phyloP scores from a whole-genome alignment of 805 yeast genomes.

The Candida michaelii region DNA sequence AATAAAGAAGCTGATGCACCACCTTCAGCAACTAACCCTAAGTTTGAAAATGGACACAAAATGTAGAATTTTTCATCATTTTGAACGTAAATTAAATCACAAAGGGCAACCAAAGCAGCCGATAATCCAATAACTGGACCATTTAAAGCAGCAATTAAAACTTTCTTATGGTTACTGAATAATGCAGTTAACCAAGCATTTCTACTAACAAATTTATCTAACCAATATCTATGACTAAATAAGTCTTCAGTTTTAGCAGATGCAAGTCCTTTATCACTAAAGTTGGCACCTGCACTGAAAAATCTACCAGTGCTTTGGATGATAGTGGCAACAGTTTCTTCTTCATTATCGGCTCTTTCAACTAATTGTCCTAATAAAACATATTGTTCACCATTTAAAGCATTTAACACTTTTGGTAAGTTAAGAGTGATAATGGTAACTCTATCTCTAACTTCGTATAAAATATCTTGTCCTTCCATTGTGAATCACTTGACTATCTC shows the following conservation, averaged over 20 bases:
- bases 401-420: conserved; percentile 61
- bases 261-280: conserved; percentile 38
- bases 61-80: conserved; percentile 56
- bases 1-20: conserved; percentile 69
- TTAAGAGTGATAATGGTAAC: conserved; percentile 65
- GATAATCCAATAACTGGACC: conserved; percentile 86
- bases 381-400: conserved; percentile 66
- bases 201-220: conserved; percentile 61
- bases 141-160: conserved; percentile 70
- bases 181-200: conserved; percentile 68
- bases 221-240: conserved; percentile 47
- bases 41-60: conserved; percentile 74
- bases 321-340: conserved; percentile 61
- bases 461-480: conserved; percentile 23
- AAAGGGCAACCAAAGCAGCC: conserved; percentile 69
- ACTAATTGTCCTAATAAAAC: conserved; percentile 56
- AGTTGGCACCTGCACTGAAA: conserved; percentile 86
- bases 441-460: conserved; percentile 45
- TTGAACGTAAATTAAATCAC: conserved; percentile 73
- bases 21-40: conserved; percentile 85
- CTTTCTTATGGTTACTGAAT: conserved; percentile 68
- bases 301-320: conserved; percentile 70
- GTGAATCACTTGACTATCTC: too few species aligned
- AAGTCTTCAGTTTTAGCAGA: conserved; percentile 29
- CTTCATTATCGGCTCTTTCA: conserved; percentile 62